A percentile compares a stretch with the other conserved stretches of the same genome.
phyloP scores from a whole-genome alignment of 768 basidiomycete species.

The Mycena kentingensis region DNA sequence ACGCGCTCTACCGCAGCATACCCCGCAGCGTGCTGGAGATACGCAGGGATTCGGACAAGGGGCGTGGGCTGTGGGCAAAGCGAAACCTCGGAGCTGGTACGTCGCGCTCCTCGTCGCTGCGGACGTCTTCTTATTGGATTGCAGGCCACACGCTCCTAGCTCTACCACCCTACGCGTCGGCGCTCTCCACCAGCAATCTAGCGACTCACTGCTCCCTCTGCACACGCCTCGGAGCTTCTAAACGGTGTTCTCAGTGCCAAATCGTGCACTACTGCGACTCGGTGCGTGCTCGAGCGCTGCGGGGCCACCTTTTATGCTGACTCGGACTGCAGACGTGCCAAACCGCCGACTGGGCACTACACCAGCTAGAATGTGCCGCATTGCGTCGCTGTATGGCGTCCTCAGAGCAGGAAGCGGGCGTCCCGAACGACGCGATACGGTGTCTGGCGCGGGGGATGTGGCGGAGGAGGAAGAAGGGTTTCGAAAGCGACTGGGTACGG shows the following conservation, averaged over 20 bases:
- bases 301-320: slow-evolving; percentile 6
- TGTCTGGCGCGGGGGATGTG: slow-evolving; percentile 78
- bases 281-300: slow-evolving; percentile 43
- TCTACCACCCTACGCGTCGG: slow-evolving; percentile 59
- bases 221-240: too few species aligned
- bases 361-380: slow-evolving; percentile 79
- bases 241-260: slow-evolving; percentile 76
- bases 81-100: background rate
- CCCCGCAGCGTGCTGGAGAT: background rate
- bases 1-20: background rate
- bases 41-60: background rate
- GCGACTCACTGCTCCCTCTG: slow-evolving; percentile 72
- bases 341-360: slow-evolving; percentile 68
- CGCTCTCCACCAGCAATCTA: slow-evolving; percentile 65
- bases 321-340: slow-evolving; percentile 58
- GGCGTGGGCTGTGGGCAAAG: background rate
- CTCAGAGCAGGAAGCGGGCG: slow-evolving; percentile 1
- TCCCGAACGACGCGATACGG: slow-evolving; percentile 80
- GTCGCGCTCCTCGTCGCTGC: background rate
- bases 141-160: slow-evolving; percentile 64
- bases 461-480: slow-evolving; percentile 57
- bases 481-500: slow-evolving; percentile 63
- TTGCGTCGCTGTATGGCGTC: slow-evolving; percentile 53
- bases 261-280: slow-evolving; percentile 73
- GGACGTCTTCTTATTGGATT: too few species aligned